phyloP scores from a whole-genome alignment of 495 filamentous ascomycete species.

The Aspergillus steynii region DNA sequence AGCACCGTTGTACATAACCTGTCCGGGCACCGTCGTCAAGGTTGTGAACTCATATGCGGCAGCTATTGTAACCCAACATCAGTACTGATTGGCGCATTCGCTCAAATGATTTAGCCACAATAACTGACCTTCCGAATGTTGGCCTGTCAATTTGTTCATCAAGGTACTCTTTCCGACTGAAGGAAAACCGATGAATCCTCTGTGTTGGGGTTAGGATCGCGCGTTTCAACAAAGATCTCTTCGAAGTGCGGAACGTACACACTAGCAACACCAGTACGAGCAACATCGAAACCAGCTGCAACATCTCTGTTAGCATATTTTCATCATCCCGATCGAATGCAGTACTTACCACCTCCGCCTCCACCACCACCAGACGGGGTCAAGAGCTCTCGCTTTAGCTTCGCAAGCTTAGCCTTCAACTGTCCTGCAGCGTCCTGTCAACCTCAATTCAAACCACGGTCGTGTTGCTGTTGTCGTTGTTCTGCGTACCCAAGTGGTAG shows the following conservation, averaged over 20 bases:
- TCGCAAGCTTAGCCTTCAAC: slow-evolving; percentile 97
- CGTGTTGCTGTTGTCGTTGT: slow-evolving; percentile 5
- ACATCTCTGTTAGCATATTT: slow-evolving; percentile 25
- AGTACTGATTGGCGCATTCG: not conserved
- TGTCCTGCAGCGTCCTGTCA: slow-evolving; percentile 60
- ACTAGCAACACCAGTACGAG: slow-evolving; percentile 94
- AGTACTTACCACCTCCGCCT: slow-evolving; percentile 71
- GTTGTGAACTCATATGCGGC: slow-evolving; percentile 99
- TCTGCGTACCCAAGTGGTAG: slow-evolving; percentile 64
- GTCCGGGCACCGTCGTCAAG: slow-evolving; percentile 93
- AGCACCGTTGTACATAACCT: slow-evolving; percentile 94
- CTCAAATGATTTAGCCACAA: too few relatives aligned
- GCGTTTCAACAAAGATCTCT: slow-evolving; percentile 8
- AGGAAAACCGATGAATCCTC: slow-evolving; percentile 75
- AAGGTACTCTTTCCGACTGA: slow-evolving; percentile 98
- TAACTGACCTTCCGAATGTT: slow-evolving; percentile 80
- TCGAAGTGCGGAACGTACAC: slow-evolving; percentile 61
- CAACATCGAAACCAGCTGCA: slow-evolving; percentile 91
- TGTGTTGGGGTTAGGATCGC: slow-evolving; percentile 21
- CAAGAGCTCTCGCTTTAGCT: slow-evolving; percentile 92
- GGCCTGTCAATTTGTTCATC: slow-evolving; percentile 91
- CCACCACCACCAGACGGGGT: slow-evolving; percentile 81
- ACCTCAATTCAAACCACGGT: slow-evolving; percentile 12
- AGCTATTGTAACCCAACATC: slow-evolving; percentile 45
- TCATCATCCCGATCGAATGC: slow-evolving; percentile 2